Evolutionary conservation across 148 eudicot genomes (phyloP).

Genomic region (Arctostaphylos glauca): DNA sequence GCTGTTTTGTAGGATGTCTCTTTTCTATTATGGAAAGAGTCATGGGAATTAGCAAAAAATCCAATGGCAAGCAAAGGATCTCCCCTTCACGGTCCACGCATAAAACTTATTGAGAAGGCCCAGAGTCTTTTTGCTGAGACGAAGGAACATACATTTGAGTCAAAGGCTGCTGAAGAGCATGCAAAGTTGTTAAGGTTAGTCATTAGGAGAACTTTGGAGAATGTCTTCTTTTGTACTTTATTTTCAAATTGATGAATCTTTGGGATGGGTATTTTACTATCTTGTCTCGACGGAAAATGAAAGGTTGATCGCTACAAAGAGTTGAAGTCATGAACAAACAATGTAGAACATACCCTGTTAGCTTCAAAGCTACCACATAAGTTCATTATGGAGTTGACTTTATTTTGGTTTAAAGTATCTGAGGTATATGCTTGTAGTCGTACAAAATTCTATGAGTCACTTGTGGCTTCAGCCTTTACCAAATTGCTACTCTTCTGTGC

Average conservation of each 20-base stretch:
- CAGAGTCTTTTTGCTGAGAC: conserved; percentile 81
- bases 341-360: neutral
- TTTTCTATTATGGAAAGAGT: conserved; percentile 87
- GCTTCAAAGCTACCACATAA: neutral
- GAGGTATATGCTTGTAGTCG: neutral
- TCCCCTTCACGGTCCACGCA: conserved; percentile 88
- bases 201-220: conserved; percentile 1
- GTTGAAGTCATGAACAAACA: neutral
- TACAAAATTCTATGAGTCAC: neutral
- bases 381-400: neutral
- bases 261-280: neutral
- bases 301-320: neutral
- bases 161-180: conserved; percentile 98
- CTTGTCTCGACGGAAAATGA: neutral
- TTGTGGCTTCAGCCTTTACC: neutral
- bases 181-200: conserved; percentile 72
- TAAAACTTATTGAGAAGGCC: conserved; percentile 85
- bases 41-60: conserved; percentile 81
- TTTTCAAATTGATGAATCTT: neutral
- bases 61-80: conserved; percentile 95
- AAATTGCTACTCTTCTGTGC: neutral
- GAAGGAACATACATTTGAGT: conserved; percentile 89
- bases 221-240: neutral
- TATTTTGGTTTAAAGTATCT: neutral
- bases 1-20: conserved; percentile 73